Conservation (phyloP, 202 grass and related monocot genomes). For the Tripidium arundinaceum region DNA sequence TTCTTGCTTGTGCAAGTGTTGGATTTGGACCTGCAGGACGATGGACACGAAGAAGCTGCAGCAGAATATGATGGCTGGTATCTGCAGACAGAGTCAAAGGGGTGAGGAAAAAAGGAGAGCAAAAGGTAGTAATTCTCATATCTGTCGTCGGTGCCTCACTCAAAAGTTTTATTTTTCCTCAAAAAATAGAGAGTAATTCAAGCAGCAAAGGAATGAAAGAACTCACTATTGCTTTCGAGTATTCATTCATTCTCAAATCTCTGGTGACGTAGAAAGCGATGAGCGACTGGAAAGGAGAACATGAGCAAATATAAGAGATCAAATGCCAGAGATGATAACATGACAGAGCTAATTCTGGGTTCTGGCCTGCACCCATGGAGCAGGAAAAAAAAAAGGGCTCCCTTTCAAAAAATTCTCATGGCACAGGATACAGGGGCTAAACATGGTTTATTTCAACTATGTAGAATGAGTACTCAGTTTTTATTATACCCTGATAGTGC, state of each 20-base stretch:
- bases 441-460: background rate
- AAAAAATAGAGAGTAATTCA: background rate
- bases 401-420: background rate
- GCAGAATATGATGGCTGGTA: constrained; percentile 79
- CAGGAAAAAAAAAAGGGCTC: background rate
- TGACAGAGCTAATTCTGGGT: background rate
- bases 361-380: background rate
- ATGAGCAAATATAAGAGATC: background rate
- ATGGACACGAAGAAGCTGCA: constrained; percentile 77
- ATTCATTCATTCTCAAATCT: constrained; percentile 67
- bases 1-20: background rate
- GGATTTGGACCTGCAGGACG: constrained; percentile 54
- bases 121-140: background rate
- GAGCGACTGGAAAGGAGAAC: constrained; percentile 47
- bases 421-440: background rate
- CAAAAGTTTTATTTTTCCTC: background rate
- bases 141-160: background rate
- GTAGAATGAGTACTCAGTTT: background rate
- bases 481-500: background rate
- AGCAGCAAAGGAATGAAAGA: background rate
- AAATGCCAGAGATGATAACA: background rate
- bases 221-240: constrained; percentile 65
- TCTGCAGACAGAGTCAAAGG: constrained; percentile 41
- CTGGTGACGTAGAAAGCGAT: constrained; percentile 73
- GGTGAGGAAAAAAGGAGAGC: background rate